These are phyloP conservation scores for Lecanosticta acicola DNA, from an alignment of 2,329 filamentous ascomycete species.

Conservation along the genomic window DNA sequence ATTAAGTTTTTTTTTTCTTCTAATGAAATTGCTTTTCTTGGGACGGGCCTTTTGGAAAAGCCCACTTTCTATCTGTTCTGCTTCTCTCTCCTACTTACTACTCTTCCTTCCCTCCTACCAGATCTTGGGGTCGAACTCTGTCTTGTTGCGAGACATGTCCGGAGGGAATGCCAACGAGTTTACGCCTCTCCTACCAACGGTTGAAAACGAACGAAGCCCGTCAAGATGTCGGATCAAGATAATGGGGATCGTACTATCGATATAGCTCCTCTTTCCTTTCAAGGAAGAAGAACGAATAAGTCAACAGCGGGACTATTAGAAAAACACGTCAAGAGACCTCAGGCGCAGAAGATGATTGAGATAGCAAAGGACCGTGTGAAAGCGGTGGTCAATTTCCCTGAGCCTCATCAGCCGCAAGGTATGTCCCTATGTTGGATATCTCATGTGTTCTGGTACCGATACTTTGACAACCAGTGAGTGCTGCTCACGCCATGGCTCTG, in stretches of 20 bases:
- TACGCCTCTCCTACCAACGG: constrained; percentile 5
- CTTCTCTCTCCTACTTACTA: no score
- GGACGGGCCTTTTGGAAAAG: no score
- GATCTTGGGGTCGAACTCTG: no score
- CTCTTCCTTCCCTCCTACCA: no score
- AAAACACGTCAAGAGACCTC: no score
- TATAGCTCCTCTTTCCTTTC: neutral
- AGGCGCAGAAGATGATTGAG: constrained; percentile 51
- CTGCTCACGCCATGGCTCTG: constrained; percentile 36
- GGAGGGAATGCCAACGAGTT: constrained; percentile 3
- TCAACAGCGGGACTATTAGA: no score
- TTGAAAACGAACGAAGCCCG: neutral
- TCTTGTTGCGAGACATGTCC: no score
- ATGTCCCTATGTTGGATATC: no score
- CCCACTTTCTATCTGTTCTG: no score
- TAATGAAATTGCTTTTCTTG: no score
- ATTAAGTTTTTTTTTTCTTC: no score
- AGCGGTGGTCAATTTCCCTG: constrained; percentile 43
- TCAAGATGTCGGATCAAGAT: neutral
- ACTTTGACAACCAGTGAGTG: constrained; percentile 28
- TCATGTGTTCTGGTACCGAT: neutral
- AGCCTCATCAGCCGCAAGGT: constrained; percentile 46
- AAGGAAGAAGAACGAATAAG: neutral
- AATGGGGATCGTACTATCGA: no score
- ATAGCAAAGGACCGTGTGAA: constrained; percentile 47